Conservation (phyloP, 2,329 filamentous ascomycete species). For the Allantophomopsis cytisporea region DNA sequence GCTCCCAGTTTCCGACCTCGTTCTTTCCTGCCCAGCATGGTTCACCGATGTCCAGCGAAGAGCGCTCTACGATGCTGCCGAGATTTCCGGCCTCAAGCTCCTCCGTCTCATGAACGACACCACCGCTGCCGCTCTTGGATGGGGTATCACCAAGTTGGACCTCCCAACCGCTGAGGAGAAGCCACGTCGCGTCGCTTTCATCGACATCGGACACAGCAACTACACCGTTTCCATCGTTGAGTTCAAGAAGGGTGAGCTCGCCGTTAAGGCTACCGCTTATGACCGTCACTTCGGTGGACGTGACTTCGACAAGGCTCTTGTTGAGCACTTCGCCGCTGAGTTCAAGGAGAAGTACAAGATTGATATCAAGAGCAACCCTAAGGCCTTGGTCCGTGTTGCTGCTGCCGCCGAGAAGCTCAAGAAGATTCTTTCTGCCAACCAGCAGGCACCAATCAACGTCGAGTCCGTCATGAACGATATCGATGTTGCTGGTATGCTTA, state of each 20-base stretch:
- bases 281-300: constrained; percentile 96
- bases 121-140: constrained; percentile 88
- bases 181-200: constrained; percentile 77
- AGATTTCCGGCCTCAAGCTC: constrained; percentile 85
- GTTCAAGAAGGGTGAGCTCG: constrained; percentile 92
- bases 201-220: constrained; percentile 95
- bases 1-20: constrained; percentile 82
- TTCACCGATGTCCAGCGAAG: constrained; percentile 93
- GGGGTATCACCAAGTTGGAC: constrained; percentile 95
- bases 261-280: constrained; percentile 83
- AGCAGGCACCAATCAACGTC: constrained; percentile 84
- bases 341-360: constrained; percentile 98
- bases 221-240: constrained; percentile 91
- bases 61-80: constrained; percentile 76
- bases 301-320: constrained; percentile 89
- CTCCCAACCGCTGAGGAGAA: constrained; percentile 81
- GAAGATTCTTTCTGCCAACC: constrained; percentile 95
- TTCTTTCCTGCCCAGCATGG: constrained; percentile 91
- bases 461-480: constrained; percentile 98
- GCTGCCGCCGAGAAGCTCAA: constrained; percentile 93
- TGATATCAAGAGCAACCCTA: constrained; percentile 80
- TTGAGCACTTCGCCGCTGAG: constrained; percentile 89
- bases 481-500: constrained; percentile 79
- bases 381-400: constrained; percentile 76
- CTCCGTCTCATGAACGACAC: constrained; percentile 96